These are phyloP conservation scores for Gastrodia elata DNA, from an alignment of 106 monocot genomes.

Conservation along the genomic window DNA sequence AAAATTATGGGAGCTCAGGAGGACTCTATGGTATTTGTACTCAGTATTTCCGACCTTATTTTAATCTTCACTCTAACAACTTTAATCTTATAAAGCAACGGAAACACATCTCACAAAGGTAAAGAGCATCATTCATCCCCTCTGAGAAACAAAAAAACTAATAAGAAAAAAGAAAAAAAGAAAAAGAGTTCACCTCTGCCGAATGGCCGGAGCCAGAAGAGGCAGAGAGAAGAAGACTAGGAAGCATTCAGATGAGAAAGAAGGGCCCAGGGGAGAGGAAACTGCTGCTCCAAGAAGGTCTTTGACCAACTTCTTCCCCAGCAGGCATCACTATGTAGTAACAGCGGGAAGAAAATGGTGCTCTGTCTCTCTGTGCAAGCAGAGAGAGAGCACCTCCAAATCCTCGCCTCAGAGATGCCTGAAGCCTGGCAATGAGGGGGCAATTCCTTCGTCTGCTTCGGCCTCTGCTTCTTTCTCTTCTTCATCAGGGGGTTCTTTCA, in stretches of 20 bases:
- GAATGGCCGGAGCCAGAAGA: slow-evolving; percentile 22
- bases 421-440: slow-evolving; percentile 14
- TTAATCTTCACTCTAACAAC: background rate
- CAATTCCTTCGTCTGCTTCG: slow-evolving; percentile 8
- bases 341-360: slow-evolving; percentile 24
- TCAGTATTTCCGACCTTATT: background rate
- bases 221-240: slow-evolving; percentile 9
- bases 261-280: slow-evolving; percentile 4
- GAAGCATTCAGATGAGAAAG: slow-evolving; percentile 12
- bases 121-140: no score
- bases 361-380: slow-evolving; percentile 42
- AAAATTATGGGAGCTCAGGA: no score
- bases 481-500: slow-evolving; percentile 65
- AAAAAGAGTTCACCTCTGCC: slow-evolving; percentile 10
- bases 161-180: background rate
- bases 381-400: slow-evolving; percentile 21
- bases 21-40: no score
- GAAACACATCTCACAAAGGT: background rate
- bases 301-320: slow-evolving; percentile 39
- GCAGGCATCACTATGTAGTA: slow-evolving; percentile 25
- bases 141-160: background rate
- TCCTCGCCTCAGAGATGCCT: slow-evolving; percentile 15
- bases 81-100: background rate
- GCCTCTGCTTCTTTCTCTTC: slow-evolving; percentile 30
- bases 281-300: slow-evolving; percentile 9